A percentile compares a stretch with the other conserved stretches of the same genome.
Conservation (phyloP, 768 basidiomycete genomes). For the Lentinula edodes region DNA sequence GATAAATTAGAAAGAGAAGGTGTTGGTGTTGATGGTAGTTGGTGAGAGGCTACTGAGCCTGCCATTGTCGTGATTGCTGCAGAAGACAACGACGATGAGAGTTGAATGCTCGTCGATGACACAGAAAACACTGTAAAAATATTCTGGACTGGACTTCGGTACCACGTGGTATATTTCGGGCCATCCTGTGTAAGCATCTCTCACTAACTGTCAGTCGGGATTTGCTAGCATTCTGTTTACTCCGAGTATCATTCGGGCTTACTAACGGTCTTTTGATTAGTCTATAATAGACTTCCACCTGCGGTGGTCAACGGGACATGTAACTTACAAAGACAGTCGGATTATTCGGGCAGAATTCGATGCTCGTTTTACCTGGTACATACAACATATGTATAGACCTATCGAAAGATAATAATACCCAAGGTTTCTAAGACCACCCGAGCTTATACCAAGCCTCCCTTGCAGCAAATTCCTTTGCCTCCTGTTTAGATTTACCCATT, state of each 20-base stretch:
- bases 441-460: conserved; percentile 64
- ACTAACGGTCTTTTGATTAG: background rate
- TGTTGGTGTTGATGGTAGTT: conserved; percentile 23
- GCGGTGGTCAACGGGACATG: background rate
- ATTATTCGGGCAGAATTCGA: background rate
- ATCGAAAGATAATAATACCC: too few species aligned
- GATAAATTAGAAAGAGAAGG: conserved; percentile 29
- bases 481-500: conserved; percentile 62
- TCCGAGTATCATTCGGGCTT: background rate
- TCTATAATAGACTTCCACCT: background rate
- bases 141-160: background rate
- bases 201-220: background rate
- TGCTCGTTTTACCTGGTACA: too few species aligned
- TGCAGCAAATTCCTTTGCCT: conserved; percentile 76
- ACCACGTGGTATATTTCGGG: background rate
- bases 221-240: background rate
- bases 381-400: too few species aligned
- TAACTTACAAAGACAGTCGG: background rate
- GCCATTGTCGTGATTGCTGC: conserved; percentile 14
- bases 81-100: background rate
- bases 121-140: background rate
- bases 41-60: conserved; percentile 9
- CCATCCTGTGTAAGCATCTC: background rate
- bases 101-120: background rate
- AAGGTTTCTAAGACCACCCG: conserved; percentile 54